These are phyloP conservation scores for Pistacia atlantica DNA, from an alignment of 345 rosid species.

Conservation along the genomic window DNA sequence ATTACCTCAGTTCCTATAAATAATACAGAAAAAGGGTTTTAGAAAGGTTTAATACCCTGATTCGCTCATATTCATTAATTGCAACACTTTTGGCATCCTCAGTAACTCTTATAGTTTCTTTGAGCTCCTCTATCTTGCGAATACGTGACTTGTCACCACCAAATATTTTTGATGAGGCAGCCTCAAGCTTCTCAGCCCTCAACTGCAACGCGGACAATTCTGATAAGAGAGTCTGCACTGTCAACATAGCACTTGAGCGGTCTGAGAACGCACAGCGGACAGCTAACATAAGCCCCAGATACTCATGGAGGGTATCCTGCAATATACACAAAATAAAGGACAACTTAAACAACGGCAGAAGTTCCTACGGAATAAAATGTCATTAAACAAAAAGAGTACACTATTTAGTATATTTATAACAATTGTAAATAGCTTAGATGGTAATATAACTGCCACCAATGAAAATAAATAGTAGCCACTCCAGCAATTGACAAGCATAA, in stretches of 20 bases:
- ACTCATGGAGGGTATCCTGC: constrained; percentile 91
- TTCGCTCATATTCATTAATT: constrained; percentile 80
- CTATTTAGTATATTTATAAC: neutral
- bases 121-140: constrained; percentile 82
- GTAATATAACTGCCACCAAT: neutral
- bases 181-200: constrained; percentile 90
- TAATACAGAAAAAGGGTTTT: neutral
- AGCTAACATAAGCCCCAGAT: constrained; percentile 87
- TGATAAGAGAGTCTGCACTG: constrained; percentile 88
- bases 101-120: constrained; percentile 74
- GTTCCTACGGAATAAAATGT: neutral
- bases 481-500: neutral
- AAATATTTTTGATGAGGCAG: constrained; percentile 89
- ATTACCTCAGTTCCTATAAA: neutral
- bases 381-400: neutral
- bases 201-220: constrained; percentile 70
- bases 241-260: constrained; percentile 82
- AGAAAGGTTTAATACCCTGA: constrained; percentile 56
- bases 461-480: constrained; percentile 12
- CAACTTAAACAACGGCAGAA: constrained; percentile 2
- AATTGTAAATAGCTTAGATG: neutral
- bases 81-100: constrained; percentile 92
- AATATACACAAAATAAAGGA: constrained; percentile 9
- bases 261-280: constrained; percentile 91
- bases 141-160: constrained; percentile 98